phyloP scores from a whole-genome alignment of 2,329 filamentous ascomycete genomes.

The Aspergillus aculeatus region DNA sequence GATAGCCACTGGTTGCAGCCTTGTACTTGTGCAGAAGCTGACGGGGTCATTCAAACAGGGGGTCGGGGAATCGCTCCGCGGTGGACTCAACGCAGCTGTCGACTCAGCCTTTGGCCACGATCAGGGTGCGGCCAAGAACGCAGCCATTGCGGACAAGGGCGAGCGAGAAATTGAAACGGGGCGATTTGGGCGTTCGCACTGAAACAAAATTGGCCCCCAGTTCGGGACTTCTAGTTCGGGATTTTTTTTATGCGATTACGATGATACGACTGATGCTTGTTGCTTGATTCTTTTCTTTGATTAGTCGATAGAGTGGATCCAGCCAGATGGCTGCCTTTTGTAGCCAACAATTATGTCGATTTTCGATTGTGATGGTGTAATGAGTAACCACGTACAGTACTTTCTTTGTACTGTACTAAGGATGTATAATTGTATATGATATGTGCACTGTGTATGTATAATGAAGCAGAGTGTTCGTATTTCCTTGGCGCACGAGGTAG shows the following conservation, averaged over 20 bases:
- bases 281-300: not conserved
- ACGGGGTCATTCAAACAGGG: conserved; percentile 28
- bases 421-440: no score
- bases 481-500: not conserved
- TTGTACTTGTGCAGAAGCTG: not conserved
- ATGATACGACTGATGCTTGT: not conserved
- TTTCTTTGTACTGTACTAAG: no score
- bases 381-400: no score
- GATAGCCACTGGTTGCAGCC: not conserved
- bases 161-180: conserved; percentile 35
- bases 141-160: conserved; percentile 36
- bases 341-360: no score
- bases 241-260: not conserved
- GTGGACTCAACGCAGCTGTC: conserved; percentile 37
- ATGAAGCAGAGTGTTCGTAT: not conserved
- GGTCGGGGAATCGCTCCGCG: conserved; percentile 42
- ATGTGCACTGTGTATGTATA: no score
- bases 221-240: not conserved
- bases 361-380: no score
- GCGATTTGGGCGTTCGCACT: conserved; percentile 20
- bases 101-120: conserved; percentile 40
- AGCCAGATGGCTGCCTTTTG: not conserved
- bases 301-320: not conserved
- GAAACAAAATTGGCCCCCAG: not conserved
- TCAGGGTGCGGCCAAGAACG: conserved; percentile 37